Percentiles rank a stretch among this genome's conserved stretches.
Evolutionary conservation across 1,284 basidiomycete species (phyloP).

Genomic region (Rhizopogon parksii): DNA sequence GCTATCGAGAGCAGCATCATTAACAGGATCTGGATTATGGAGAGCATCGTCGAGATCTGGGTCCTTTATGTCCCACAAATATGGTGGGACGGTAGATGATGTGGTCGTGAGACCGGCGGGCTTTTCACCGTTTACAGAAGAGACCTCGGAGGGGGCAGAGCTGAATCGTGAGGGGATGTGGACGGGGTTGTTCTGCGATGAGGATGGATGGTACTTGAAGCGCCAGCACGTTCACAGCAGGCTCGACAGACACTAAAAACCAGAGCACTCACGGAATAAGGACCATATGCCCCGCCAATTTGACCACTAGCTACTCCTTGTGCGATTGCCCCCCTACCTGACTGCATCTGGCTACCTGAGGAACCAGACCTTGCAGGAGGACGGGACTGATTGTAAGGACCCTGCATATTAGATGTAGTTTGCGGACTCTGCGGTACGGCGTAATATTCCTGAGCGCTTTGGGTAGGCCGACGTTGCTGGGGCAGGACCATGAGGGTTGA

Average conservation of each 20-base stretch:
- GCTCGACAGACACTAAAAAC: slow-evolving; percentile 4
- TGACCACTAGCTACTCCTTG: slow-evolving; percentile 66
- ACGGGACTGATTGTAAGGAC: slow-evolving; percentile 21
- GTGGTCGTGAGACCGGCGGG: slow-evolving; percentile 18
- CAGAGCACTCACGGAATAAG: slow-evolving; percentile 59
- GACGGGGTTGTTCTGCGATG: slow-evolving; percentile 34
- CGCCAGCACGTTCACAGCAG: slow-evolving; percentile 4
- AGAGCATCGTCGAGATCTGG: slow-evolving; percentile 72
- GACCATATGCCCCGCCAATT: slow-evolving; percentile 71
- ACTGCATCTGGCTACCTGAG: slow-evolving; percentile 26
- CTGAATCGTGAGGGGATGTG: slow-evolving; percentile 54
- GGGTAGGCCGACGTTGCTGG: slow-evolving; percentile 24
- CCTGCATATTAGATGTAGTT: slow-evolving; percentile 18
- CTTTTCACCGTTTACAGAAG: slow-evolving; percentile 38
- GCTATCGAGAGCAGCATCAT: slow-evolving; percentile 47
- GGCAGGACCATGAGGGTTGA: slow-evolving; percentile 21
- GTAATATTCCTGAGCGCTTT: slow-evolving; percentile 34
- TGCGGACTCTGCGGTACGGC: slow-evolving; percentile 45
- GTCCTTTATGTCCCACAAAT: slow-evolving; percentile 65
- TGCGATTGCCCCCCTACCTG: slow-evolving; percentile 48
- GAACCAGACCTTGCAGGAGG: slow-evolving; percentile 26
- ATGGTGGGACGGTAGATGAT: slow-evolving; percentile 50
- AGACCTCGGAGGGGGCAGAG: slow-evolving; percentile 50
- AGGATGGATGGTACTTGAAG: slow-evolving; percentile 52
- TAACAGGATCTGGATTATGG: slow-evolving; percentile 69